phyloP scores from a whole-genome alignment of 2,329 filamentous ascomycete species.

The Colletotrichum tropicale region DNA sequence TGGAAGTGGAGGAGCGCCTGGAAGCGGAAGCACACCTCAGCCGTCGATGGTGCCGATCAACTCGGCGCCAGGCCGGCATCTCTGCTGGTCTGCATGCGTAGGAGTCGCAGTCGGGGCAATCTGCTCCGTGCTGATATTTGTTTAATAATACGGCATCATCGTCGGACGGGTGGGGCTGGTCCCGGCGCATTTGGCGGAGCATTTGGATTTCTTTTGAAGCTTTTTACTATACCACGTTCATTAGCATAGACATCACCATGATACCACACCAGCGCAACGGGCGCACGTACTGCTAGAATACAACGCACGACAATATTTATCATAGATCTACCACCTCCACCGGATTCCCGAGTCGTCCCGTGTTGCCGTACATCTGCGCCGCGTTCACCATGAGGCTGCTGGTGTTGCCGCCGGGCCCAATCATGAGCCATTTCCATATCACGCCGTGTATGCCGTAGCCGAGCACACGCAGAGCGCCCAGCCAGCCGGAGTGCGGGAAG shows the following conservation, averaged over 20 bases:
- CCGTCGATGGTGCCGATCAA: slow-evolving; percentile 4
- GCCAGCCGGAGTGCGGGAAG: slow-evolving; percentile 49
- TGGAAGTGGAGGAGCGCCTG: neutral
- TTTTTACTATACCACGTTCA: slow-evolving; percentile 13
- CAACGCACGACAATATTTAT: neutral
- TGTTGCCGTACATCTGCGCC: slow-evolving; percentile 58
- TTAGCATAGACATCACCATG: slow-evolving; percentile 19
- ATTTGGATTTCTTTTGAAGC: neutral
- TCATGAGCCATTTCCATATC: slow-evolving; percentile 62
- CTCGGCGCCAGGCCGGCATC: neutral
- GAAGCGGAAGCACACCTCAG: neutral
- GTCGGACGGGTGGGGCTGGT: neutral
- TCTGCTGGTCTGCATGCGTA: neutral
- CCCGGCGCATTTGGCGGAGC: slow-evolving; percentile 15
- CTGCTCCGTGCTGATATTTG: slow-evolving; percentile 7
- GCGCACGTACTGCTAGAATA: slow-evolving; percentile 6
- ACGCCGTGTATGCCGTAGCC: slow-evolving; percentile 51
- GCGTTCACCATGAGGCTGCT: slow-evolving; percentile 62
- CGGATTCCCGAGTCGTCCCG: slow-evolving; percentile 49
- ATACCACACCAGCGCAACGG: slow-evolving; percentile 22
- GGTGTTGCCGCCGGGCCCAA: slow-evolving; percentile 52
- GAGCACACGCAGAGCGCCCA: slow-evolving; percentile 48
- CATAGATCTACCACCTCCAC: slow-evolving; percentile 40
- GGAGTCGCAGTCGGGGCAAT: neutral
- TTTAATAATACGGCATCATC: neutral